These are phyloP conservation scores for Rhododendron williamsianum DNA, from an alignment of 148 eudicot genomes.

Conservation along the genomic window DNA sequence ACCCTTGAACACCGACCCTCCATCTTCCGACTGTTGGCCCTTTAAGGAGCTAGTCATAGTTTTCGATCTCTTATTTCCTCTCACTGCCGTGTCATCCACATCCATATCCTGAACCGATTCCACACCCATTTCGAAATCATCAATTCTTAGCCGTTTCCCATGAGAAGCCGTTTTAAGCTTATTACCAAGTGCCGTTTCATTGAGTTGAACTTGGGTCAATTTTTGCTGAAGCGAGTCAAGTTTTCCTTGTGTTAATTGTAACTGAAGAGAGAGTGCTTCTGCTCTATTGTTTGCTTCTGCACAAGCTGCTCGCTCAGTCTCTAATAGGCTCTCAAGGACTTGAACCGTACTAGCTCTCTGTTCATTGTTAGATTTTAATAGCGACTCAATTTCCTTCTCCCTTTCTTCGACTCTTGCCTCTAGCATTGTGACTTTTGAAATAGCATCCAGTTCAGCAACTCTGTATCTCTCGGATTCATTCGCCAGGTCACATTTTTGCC, in stretches of 20 bases:
- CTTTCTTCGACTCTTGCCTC: conserved; percentile 84
- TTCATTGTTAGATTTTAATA: conserved; percentile 69
- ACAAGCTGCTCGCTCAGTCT: conserved; percentile 67
- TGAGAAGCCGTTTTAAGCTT: conserved; percentile 67
- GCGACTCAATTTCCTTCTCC: conserved; percentile 74
- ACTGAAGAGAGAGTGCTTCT: conserved; percentile 67
- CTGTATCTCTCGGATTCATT: conserved; percentile 52
- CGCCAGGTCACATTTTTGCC: conserved; percentile 47
- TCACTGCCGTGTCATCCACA: conserved; percentile 26
- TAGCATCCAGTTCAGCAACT: conserved; percentile 62
- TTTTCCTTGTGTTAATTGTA: conserved; percentile 79
- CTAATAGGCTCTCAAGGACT: conserved; percentile 68
- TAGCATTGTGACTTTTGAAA: conserved; percentile 51
- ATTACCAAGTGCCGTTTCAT: conserved; percentile 67
- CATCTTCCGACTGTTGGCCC: conserved; percentile 46
- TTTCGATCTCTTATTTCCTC: conserved; percentile 61
- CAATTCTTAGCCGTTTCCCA: conserved; percentile 66
- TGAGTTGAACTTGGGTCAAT: conserved; percentile 58
- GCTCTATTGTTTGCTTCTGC: conserved; percentile 86
- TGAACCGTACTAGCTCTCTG: conserved; percentile 74
- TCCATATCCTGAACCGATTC: conserved; percentile 57
- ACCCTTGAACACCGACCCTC: conserved; percentile 53
- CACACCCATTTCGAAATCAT: conserved; percentile 59
- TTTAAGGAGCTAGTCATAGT: conserved; percentile 51
- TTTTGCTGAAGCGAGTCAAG: conserved; percentile 75